A percentile compares a stretch with the other conserved stretches of the same genome.
These are phyloP conservation scores for Nothophoma quercina DNA, from an alignment of 2,329 filamentous ascomycete species.

Conservation along the genomic window DNA sequence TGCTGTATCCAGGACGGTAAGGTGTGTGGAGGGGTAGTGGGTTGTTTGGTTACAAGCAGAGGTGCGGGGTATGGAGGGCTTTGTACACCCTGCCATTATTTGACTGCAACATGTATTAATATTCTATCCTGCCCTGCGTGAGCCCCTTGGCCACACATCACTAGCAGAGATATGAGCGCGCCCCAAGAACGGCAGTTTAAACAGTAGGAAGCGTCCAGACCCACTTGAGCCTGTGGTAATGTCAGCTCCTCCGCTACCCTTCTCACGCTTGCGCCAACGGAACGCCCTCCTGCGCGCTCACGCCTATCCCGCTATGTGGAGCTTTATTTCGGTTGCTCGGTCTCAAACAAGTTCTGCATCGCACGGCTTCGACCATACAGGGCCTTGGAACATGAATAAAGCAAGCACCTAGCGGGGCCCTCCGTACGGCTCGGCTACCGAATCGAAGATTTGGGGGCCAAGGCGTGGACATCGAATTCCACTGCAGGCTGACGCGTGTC, in stretches of 20 bases:
- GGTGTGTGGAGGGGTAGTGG: slow-evolving; percentile 6
- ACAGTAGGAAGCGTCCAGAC: slow-evolving; percentile 12
- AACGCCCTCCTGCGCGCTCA: slow-evolving; percentile 9
- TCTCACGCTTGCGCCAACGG: slow-evolving; percentile 7
- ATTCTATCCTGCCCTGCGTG: slow-evolving; percentile 8
- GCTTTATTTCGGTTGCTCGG: slow-evolving; percentile 8
- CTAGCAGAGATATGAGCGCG: slow-evolving; percentile 13
- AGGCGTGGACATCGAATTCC: slow-evolving; percentile 1
- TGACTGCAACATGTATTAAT: slow-evolving; percentile 14
- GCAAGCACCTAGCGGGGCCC: slow-evolving; percentile 4
- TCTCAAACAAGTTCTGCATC: not conserved
- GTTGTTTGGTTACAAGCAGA: slow-evolving; percentile 9
- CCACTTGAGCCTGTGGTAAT: slow-evolving; percentile 13
- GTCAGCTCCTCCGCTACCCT: slow-evolving; percentile 13
- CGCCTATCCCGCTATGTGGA: slow-evolving; percentile 3
- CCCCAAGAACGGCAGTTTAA: slow-evolving; percentile 10
- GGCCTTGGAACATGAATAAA: slow-evolving; percentile 1
- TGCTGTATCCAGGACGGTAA: not conserved
- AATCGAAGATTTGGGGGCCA: not conserved
- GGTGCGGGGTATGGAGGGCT: slow-evolving; percentile 13
- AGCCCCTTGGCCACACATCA: slow-evolving; percentile 11
- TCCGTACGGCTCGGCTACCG: not conserved
- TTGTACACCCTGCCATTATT: slow-evolving; percentile 14
- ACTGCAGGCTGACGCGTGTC: slow-evolving; percentile 7
- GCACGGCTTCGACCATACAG: slow-evolving; percentile 2